Base-by-base conservation (phyloP, 495 filamentous ascomycete genomes). In the Talaromyces nanjingensis region DNA sequence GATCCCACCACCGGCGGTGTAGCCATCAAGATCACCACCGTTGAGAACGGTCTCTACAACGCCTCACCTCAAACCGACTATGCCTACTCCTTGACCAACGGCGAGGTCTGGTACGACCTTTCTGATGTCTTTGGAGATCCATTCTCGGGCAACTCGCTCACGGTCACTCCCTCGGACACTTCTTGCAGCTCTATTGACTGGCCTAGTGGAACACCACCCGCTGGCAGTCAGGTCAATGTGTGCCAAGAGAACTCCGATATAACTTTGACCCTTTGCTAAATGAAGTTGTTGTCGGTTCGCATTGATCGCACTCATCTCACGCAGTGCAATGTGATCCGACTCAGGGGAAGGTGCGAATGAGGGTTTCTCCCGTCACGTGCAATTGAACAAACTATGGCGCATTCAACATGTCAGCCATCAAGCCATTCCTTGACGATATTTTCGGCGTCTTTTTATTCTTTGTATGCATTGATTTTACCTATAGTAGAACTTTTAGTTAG, bases 21-120 rank as follows among this genome's bases (percentile, higher is more conserved):
- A 45, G 67, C 84, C 11, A 65, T 87, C 63, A 87, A 87, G 72
- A 78, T 87, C 65, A 83, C 84, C 54, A 73, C 63, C 42, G 65
- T 64, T 11, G 45, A 74, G 62, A 73, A 85, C 66, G 84, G 84
- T 7, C 71, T 87, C 52, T 84, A 79, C 72, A 76, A 79, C 62
- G 81, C 80, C 58, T 77, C 76, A 45, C 73, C 83, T 1, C 74
- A 85, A 72, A 79, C 79, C 57, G 77, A 77, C 71, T 85, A 79
- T 66, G 79, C 82, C 6, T 85, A 85, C 68, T 78, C 77, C 57
- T 74, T 87, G 31, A 79, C 83, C 59, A 75, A 75, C 58, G 68
- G 39, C 63, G 69, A 70, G 16, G 67, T 85, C 55, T 87, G 78
- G 79, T 87, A 86, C 64, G 84, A 86, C 62, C 70, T 87, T 61